These are phyloP conservation scores for Pythium dissimile DNA, from an alignment of 352 stramenopile species.

Conservation along the genomic window DNA sequence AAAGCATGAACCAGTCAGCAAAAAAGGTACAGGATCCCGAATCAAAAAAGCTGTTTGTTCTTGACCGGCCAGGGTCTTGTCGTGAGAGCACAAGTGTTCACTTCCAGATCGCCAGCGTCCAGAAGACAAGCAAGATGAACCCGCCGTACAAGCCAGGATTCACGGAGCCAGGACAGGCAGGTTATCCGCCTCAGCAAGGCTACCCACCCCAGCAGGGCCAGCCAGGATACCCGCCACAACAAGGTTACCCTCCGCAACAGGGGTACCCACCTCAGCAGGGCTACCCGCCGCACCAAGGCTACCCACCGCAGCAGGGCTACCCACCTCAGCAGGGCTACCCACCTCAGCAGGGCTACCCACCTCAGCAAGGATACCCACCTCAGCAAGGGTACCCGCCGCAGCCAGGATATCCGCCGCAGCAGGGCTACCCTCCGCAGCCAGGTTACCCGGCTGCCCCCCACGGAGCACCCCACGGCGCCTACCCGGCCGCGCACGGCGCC, in stretches of 20 bases:
- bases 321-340: conserved; percentile 28
- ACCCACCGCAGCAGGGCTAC: conserved; percentile 29
- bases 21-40: conserved; percentile 3
- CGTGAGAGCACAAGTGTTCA: neutral
- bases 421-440: conserved; percentile 27
- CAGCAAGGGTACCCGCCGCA: conserved; percentile 28
- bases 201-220: conserved; percentile 28
- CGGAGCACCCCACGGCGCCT: conserved; percentile 11
- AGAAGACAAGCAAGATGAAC: conserved; percentile 14
- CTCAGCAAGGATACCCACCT: conserved; percentile 34
- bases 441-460: conserved; percentile 26
- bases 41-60: neutral
- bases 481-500: conserved; percentile 14
- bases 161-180: conserved; percentile 21
- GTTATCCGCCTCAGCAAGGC: conserved; percentile 36
- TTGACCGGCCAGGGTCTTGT: too few relatives aligned
- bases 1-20: neutral
- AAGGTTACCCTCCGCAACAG: conserved; percentile 34
- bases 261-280: conserved; percentile 31
- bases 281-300: conserved; percentile 30
- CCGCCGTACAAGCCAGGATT: conserved; percentile 20
- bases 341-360: conserved; percentile 28
- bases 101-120: conserved; percentile 11
- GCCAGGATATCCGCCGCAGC: conserved; percentile 26
- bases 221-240: conserved; percentile 28